These are phyloP conservation scores for Colletotrichum sp. DNA, from an alignment of 2,329 filamentous ascomycete genomes.

Conservation along the genomic window DNA sequence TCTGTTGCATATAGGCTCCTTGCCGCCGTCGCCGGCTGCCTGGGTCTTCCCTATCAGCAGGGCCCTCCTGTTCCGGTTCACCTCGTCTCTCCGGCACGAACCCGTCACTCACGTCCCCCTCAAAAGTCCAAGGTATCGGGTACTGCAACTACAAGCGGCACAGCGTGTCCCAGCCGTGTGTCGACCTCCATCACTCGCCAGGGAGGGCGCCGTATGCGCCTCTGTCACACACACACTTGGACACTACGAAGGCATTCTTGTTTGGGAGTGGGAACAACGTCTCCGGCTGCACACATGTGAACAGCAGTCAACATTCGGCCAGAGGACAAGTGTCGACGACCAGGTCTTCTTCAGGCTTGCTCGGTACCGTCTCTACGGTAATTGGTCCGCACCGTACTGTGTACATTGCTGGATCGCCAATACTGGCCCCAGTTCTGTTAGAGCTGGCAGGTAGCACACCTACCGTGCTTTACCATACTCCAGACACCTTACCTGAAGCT, in stretches of 20 bases:
- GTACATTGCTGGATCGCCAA: neutral
- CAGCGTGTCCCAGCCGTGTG: neutral
- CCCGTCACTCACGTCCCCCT: constrained; percentile 1
- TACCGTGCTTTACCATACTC: neutral
- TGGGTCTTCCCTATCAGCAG: constrained; percentile 8
- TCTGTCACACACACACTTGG: neutral
- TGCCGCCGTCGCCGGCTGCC: constrained; percentile 10
- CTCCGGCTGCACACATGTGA: neutral
- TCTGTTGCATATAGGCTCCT: constrained; percentile 15
- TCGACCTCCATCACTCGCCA: neutral
- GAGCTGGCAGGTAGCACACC: neutral
- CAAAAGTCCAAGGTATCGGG: neutral
- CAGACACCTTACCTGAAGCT: constrained; percentile 4
- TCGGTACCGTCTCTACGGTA: neutral
- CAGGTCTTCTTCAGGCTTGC: neutral
- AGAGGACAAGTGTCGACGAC: neutral
- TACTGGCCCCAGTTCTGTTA: neutral
- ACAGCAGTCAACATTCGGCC: neutral
- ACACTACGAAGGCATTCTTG: neutral
- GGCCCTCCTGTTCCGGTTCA: neutral
- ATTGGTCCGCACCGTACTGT: neutral
- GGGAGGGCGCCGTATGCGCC: neutral
- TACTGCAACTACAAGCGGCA: constrained; percentile 1
- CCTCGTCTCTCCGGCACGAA: neutral
- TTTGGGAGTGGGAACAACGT: neutral